Base-by-base conservation (phyloP, 768 basidiomycete genomes). In the Amanita rimosa region DNA sequence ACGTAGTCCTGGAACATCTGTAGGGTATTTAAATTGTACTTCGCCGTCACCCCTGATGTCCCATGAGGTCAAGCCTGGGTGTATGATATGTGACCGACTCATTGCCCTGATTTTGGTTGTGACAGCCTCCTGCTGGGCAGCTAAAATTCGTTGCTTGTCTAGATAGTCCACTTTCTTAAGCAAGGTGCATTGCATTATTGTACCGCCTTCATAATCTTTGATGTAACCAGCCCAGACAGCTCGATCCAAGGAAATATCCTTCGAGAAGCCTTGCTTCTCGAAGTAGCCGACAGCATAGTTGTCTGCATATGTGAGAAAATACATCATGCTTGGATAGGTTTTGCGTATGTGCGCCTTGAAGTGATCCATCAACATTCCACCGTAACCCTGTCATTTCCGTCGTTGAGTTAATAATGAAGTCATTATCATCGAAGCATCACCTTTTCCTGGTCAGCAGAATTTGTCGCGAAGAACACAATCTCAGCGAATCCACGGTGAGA, bases 211-310 rank as follows among this genome's bases (percentile, higher is more conserved):
- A 65, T 99, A 99, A 63, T 99, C 96, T 64, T 98, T 99, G 79
- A 99, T 98, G 64, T 99, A 98, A 9, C 94, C 96, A 0, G 95
- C 94, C 96, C 96, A 99, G 6, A 85, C 73, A 1, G 86, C 80
- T 38, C 94, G 78, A 52, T 85, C 84, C n/a, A 96, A 75, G 0
- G 86, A 85, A 53, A 99, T 95, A 50, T 98, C 94, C 63, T 98
- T 98, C 5, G 91, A 88, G 65, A 99, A 99, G 0, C 96, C 96
- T 69, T 98, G 96, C 62, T 98, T 99, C 63, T 92, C 92, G 73
- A 99, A 98, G 66, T 97, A 99, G 3, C 96, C 95, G 34, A 98
- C 93, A 14, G 96, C 96, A 61, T 91, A 99, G 64, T 98, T 98
- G 67, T 99, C 96, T 41, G 96, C 96, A 60, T 98, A 99, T 3